Conservation (phyloP, 1,284 basidiomycete species). For the Vanrija pseudolonga region DNA sequence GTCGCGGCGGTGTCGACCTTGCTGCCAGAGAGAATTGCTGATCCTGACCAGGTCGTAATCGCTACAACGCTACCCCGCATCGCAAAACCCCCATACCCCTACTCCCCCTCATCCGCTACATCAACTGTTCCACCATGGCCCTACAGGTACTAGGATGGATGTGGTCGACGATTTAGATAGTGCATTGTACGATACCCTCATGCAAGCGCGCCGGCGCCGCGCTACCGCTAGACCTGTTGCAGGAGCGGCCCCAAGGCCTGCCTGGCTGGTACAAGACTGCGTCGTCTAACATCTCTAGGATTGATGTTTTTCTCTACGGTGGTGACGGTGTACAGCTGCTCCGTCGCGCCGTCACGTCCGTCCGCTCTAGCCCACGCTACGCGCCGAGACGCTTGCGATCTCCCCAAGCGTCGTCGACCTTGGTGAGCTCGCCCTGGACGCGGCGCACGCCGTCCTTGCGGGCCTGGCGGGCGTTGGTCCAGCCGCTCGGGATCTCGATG, state of each 20-base stretch:
- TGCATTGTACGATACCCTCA: constrained; percentile 25
- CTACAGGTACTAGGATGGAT: constrained; percentile 25
- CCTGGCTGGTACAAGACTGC: too few relatives aligned
- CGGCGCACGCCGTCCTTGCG: constrained; percentile 51
- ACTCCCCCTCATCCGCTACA: not conserved
- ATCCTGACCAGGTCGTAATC: constrained; percentile 42
- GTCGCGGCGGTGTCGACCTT: constrained; percentile 15
- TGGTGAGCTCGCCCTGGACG: constrained; percentile 50
- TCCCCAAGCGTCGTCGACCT: constrained; percentile 50
- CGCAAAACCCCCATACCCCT: not conserved
- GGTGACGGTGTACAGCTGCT: too few relatives aligned
- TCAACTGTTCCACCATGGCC: not conserved
- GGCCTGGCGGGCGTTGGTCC: constrained; percentile 49
- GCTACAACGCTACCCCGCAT: not conserved
- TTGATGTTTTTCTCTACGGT: too few relatives aligned
- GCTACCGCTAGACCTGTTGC: not conserved
- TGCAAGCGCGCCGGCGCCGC: not conserved
- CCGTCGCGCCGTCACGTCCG: not conserved
- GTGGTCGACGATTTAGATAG: constrained; percentile 11
- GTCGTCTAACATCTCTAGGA: too few relatives aligned
- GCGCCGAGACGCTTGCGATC: constrained; percentile 43
- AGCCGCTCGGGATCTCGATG: constrained; percentile 48
- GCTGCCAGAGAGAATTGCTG: constrained; percentile 14
- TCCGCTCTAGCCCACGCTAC: not conserved
- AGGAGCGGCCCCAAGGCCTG: too few relatives aligned